phyloP scores from a whole-genome alignment of 805 yeast species.

The Yarrowia sp. region DNA sequence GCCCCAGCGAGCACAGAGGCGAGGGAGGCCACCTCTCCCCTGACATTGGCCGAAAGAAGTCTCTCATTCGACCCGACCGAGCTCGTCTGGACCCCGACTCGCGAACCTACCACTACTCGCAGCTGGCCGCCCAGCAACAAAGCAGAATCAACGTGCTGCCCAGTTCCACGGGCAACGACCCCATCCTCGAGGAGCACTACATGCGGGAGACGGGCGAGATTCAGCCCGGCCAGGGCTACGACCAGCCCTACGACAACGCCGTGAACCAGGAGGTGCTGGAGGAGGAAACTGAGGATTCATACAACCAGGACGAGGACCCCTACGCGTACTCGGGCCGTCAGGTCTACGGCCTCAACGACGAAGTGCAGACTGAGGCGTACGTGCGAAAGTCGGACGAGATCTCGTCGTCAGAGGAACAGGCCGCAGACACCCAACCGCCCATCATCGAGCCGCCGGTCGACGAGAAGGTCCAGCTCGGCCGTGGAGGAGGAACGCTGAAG shows the following conservation, averaged over 20 bases:
- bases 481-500: slow-evolving; percentile 15
- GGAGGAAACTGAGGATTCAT: slow-evolving; percentile 28
- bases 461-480: slow-evolving; percentile 12
- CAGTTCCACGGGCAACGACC: slow-evolving; percentile 70
- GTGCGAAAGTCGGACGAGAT: slow-evolving; percentile 14
- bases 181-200: slow-evolving; percentile 37
- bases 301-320: slow-evolving; percentile 31
- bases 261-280: slow-evolving; percentile 27
- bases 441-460: not conserved
- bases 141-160: slow-evolving; percentile 64
- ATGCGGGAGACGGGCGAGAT: slow-evolving; percentile 27
- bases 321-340: slow-evolving; percentile 14
- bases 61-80: slow-evolving; percentile 84
- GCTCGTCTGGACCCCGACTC: slow-evolving; percentile 61
- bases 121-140: slow-evolving; percentile 64
- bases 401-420: slow-evolving; percentile 21
- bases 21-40: slow-evolving; percentile 6
- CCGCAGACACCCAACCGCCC: slow-evolving; percentile 17
- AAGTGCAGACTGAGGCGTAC: slow-evolving; percentile 35
- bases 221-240: slow-evolving; percentile 8
- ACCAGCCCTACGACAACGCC: slow-evolving; percentile 30
- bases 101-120: slow-evolving; percentile 76
- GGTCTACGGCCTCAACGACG: slow-evolving; percentile 59
- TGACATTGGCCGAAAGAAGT: slow-evolving; percentile 49
- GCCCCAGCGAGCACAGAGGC: slow-evolving; percentile 1